These are phyloP conservation scores for Cryphonectria nitschkei DNA, from an alignment of 2,329 filamentous ascomycete species.

Conservation along the genomic window DNA sequence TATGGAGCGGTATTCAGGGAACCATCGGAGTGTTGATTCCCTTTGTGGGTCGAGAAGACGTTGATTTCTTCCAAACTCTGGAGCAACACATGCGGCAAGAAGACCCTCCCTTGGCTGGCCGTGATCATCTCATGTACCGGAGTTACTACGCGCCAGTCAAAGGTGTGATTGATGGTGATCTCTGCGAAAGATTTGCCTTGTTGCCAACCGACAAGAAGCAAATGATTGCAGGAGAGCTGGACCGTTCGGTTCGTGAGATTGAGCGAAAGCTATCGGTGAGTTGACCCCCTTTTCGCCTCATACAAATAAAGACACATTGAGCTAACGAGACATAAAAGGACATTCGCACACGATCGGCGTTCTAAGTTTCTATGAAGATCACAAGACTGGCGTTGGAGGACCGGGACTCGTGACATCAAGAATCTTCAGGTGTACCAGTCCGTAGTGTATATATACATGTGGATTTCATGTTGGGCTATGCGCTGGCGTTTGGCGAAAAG, in stretches of 20 bases:
- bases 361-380: slow-evolving; percentile 44
- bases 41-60: slow-evolving; percentile 88
- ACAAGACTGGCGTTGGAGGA: slow-evolving; percentile 23
- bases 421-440: slow-evolving; percentile 22
- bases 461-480: slow-evolving; percentile 18
- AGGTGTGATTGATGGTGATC: slow-evolving; percentile 93
- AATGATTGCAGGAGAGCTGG: slow-evolving; percentile 91
- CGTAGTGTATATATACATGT: slow-evolving; percentile 18
- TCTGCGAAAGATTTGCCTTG: slow-evolving; percentile 89
- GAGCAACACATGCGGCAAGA: slow-evolving; percentile 87
- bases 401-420: slow-evolving; percentile 11
- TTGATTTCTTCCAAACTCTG: slow-evolving; percentile 95
- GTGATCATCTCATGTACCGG: slow-evolving; percentile 94
- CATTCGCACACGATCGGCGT: slow-evolving; percentile 62
- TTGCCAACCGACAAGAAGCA: slow-evolving; percentile 88
- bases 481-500: slow-evolving; percentile 20
- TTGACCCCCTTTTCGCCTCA: slow-evolving; percentile 31
- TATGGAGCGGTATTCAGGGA: slow-evolving; percentile 94
- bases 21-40: slow-evolving; percentile 93
- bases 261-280: slow-evolving; percentile 87
- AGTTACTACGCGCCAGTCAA: slow-evolving; percentile 97
- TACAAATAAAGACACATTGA: neutral
- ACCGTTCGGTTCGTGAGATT: slow-evolving; percentile 88
- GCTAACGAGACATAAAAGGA: slow-evolving; percentile 45
- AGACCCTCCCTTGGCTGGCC: slow-evolving; percentile 84